Evolutionary conservation across 805 yeast species (phyloP).

Genomic region (Aciculoconidium aculeatum): DNA sequence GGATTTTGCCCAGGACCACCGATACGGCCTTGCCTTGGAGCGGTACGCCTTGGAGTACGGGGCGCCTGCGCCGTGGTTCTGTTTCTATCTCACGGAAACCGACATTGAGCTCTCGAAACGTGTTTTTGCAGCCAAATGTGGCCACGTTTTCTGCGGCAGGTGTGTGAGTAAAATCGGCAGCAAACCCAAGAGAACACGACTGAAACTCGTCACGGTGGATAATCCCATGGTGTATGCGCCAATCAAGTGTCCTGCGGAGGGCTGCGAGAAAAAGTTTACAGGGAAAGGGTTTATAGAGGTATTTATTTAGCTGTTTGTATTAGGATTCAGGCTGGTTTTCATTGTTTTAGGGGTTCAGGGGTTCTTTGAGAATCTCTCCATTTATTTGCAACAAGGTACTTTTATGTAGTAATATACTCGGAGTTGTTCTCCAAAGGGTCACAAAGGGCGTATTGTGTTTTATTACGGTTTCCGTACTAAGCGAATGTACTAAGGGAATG

Average conservation of each 20-base stretch:
- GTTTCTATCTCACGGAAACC: slow-evolving; percentile 39
- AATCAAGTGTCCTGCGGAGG: slow-evolving; percentile 47
- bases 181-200: slow-evolving; percentile 23
- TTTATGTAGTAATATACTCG: too few species aligned
- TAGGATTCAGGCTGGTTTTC: too few species aligned
- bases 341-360: not conserved
- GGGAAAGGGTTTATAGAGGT: slow-evolving; percentile 49
- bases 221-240: slow-evolving; percentile 49
- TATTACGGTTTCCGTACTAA: too few species aligned
- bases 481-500: too few species aligned
- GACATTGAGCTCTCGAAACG: slow-evolving; percentile 62
- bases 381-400: too few species aligned
- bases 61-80: slow-evolving; percentile 65
- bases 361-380: too few species aligned
- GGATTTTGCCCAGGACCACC: slow-evolving; percentile 34
- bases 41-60: slow-evolving; percentile 19
- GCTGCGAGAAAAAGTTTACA: slow-evolving; percentile 41
- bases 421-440: too few species aligned
- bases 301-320: slow-evolving; percentile 23
- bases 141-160: slow-evolving; percentile 82
- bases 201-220: slow-evolving; percentile 18
- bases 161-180: slow-evolving; percentile 66
- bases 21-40: slow-evolving; percentile 23
- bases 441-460: too few species aligned
- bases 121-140: slow-evolving; percentile 65